Evolutionary conservation across 2,329 filamentous ascomycete genomes (phyloP), one percentile per base, ranked within the genome.

Genomic region (Bipolaris oryzae): DNA sequence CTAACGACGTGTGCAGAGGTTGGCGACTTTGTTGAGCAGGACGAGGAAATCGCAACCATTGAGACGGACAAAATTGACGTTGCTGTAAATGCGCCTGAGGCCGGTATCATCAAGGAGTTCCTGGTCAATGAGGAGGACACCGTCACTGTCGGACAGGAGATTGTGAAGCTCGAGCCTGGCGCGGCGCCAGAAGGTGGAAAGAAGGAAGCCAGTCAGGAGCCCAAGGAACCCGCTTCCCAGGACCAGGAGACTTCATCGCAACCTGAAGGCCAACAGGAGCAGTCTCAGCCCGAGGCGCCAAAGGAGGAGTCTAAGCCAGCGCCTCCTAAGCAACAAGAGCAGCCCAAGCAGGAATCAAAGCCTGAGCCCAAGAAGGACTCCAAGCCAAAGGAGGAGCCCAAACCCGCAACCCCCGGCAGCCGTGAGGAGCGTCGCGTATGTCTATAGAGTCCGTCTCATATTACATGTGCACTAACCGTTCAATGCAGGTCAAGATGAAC

Each of bases 21-120:
- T 69, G 95, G 95, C 72, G 95, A 99, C 76, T 93, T 87, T 70
- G 93, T 99, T 50, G 92, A 96, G 81, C 89, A 89, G 71, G 95
- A 99, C 74, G 95, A 98, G 80, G 95, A 99, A 78, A 94, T 99
- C 77, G 95, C 95, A 31, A 97, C 94, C 47, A 99, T 99, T 73
- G 95, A 99, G 80, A 99, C 95, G 13, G 95, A 99, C 85, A 99
- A 99, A 92, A 98, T 98, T 74, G 95, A 99, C 77, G 92, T 99
- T 43, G 89, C 94, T 23, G 93, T 99, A 73, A 98, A 97, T 78
- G 93, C 95, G 15, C 91, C 95, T 7, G 89, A 94, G 69, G 87
- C 94, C 38, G 95, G 95, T 66, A 90, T 87, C 28, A 91, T 99
- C 79, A 96, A 92, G 78, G 92, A 98, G 78, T 87, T 96, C 55